These are phyloP conservation scores for Datisca glomerata DNA, from an alignment of 306 rosid species.

Conservation along the genomic window DNA sequence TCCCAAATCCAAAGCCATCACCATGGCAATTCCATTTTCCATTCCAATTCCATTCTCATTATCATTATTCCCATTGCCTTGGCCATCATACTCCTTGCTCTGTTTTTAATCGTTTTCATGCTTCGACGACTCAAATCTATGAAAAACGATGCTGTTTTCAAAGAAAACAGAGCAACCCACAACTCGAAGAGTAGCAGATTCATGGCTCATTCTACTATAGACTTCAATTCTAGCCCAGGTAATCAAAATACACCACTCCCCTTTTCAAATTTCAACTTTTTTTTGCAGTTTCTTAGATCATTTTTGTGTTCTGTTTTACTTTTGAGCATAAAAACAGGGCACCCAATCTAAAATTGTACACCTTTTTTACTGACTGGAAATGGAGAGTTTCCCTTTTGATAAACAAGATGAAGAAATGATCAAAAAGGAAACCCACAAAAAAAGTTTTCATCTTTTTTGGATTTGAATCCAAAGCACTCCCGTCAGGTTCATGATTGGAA, in stretches of 20 bases:
- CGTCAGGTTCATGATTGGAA: no score
- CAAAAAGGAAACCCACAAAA: no score
- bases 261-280: not conserved
- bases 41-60: conserved; percentile 45
- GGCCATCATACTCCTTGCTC: conserved; percentile 25
- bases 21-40: conserved; percentile 26
- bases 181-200: conserved; percentile 40
- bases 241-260: not conserved
- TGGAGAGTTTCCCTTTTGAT: no score
- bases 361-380: no score
- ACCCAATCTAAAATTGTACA: not conserved
- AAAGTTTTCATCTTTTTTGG: no score
- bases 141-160: conserved; percentile 16
- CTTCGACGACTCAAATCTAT: conserved; percentile 50
- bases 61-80: conserved; percentile 22
- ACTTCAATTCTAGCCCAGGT: conserved; percentile 73
- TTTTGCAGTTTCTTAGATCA: not conserved
- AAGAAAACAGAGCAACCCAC: conserved; percentile 28
- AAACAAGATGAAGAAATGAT: no score
- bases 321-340: not conserved
- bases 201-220: conserved; percentile 36
- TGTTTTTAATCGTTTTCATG: conserved; percentile 34
- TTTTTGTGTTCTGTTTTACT: not conserved
- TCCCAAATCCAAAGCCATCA: conserved; percentile 16
- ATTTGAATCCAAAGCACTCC: no score